A percentile compares a stretch with the other conserved stretches of the same genome.
These are phyloP conservation scores for Lizonia empirigonia DNA, from an alignment of 2,329 filamentous ascomycete genomes.

Conservation along the genomic window DNA sequence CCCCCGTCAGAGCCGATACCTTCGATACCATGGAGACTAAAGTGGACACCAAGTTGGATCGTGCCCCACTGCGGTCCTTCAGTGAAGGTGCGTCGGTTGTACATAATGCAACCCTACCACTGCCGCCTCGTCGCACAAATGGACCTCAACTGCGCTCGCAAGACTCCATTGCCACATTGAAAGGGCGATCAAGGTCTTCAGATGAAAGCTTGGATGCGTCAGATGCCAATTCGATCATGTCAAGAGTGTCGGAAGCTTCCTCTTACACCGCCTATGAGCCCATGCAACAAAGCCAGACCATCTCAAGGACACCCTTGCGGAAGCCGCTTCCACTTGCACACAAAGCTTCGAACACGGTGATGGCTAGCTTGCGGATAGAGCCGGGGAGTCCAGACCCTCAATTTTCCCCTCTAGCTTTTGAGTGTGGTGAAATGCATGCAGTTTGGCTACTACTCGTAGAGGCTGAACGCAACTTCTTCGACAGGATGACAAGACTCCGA, in stretches of 20 bases:
- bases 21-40: conserved; percentile 5
- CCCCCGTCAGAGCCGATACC: neutral
- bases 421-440: conserved; percentile 26
- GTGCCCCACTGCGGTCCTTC: conserved; percentile 12
- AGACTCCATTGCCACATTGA: neutral
- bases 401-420: neutral
- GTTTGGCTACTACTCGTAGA: conserved; percentile 32
- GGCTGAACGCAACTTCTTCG: conserved; percentile 33
- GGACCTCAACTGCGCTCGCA: conserved; percentile 6
- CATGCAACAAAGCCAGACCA: neutral
- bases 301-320: conserved; percentile 8
- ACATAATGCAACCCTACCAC: conserved; percentile 13
- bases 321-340: conserved; percentile 22
- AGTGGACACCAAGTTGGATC: neutral
- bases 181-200: conserved; percentile 14
- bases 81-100: conserved; percentile 10
- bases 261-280: conserved; percentile 21
- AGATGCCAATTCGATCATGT: conserved; percentile 16
- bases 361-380: neutral
- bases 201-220: conserved; percentile 16
- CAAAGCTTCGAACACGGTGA: conserved; percentile 20
- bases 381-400: neutral
- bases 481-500: conserved; percentile 31
- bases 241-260: conserved; percentile 23
- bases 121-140: conserved; percentile 31